These are phyloP conservation scores for Discostella pseudostelligera DNA, from an alignment of 108 stramenopile genomes.

Conservation along the genomic window DNA sequence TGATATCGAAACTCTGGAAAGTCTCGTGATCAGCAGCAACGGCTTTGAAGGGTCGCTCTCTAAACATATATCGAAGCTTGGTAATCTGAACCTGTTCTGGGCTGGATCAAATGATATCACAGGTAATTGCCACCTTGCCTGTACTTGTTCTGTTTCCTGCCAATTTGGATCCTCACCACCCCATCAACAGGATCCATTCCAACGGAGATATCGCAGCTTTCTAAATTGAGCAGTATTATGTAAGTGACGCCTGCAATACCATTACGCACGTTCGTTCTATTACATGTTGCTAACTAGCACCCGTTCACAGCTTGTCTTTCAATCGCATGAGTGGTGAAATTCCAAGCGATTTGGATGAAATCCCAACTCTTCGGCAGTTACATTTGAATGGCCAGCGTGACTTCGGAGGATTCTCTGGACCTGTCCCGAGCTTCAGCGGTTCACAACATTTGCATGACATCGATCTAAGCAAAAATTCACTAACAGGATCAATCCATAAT, in stretches of 20 bases:
- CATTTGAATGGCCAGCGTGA: slow-evolving; percentile 47
- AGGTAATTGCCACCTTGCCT: no score
- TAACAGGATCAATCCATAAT: slow-evolving; percentile 63
- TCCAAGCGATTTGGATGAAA: slow-evolving; percentile 57
- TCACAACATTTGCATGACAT: slow-evolving; percentile 54
- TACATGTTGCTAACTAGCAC: background rate
- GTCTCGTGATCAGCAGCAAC: slow-evolving; percentile 53
- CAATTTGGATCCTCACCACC: background rate
- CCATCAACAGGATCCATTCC: slow-evolving; percentile 56
- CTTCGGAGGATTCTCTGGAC: slow-evolving; percentile 65
- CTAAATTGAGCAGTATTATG: slow-evolving; percentile 36
- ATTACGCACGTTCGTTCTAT: background rate
- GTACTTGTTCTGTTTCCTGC: background rate
- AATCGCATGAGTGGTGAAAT: slow-evolving; percentile 71
- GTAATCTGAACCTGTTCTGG: slow-evolving; percentile 50
- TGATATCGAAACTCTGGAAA: slow-evolving; percentile 37
- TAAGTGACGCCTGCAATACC: background rate
- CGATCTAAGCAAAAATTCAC: slow-evolving; percentile 58
- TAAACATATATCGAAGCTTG: slow-evolving; percentile 51
- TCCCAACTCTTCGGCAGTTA: slow-evolving; percentile 39
- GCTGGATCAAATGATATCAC: slow-evolving; percentile 43
- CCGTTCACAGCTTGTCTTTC: slow-evolving; percentile 29
- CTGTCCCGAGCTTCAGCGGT: slow-evolving; percentile 47
- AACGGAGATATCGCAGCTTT: slow-evolving; percentile 25
- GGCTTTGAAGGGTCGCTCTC: slow-evolving; percentile 58